Conservation (phyloP, 2,329 filamentous ascomycete genomes). For the Diaporthe citriasiana region DNA sequence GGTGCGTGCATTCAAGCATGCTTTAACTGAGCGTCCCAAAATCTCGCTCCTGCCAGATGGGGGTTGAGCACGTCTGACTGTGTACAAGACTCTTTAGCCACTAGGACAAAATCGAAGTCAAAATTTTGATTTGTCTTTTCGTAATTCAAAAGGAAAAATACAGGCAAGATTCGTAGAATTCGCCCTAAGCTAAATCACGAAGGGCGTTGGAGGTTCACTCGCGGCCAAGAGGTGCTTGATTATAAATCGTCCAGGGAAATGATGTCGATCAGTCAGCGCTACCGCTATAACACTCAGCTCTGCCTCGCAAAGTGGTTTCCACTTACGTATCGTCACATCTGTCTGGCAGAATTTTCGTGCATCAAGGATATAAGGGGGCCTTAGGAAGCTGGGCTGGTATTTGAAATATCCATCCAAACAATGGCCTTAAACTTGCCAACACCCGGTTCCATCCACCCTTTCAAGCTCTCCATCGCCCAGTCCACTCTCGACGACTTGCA, state of each 20-base stretch:
- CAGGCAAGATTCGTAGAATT: not conserved
- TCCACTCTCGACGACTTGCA: slow-evolving; percentile 14
- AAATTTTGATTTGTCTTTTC: no score
- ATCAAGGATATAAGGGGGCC: not conserved
- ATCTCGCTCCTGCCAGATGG: no score
- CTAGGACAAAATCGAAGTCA: no score
- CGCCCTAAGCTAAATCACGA: not conserved
- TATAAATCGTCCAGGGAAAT: not conserved
- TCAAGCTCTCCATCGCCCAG: slow-evolving; percentile 12
- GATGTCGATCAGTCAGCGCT: not conserved
- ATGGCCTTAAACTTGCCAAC: slow-evolving; percentile 11
- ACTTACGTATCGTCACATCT: not conserved
- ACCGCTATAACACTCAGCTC: not conserved
- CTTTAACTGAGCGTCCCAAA: no score
- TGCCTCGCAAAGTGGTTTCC: not conserved
- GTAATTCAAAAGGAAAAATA: no score
- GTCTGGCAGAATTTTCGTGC: not conserved
- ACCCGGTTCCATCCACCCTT: slow-evolving; percentile 1
- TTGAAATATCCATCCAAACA: not conserved
- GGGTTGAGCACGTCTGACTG: no score
- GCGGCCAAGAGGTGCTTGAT: slow-evolving; percentile 1
- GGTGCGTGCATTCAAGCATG: no score
- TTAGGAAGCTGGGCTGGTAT: not conserved
- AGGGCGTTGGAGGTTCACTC: not conserved
- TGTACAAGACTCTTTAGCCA: no score